Conservation (phyloP, 352 stramenopile species). For the Globisporangium alternatum region DNA sequence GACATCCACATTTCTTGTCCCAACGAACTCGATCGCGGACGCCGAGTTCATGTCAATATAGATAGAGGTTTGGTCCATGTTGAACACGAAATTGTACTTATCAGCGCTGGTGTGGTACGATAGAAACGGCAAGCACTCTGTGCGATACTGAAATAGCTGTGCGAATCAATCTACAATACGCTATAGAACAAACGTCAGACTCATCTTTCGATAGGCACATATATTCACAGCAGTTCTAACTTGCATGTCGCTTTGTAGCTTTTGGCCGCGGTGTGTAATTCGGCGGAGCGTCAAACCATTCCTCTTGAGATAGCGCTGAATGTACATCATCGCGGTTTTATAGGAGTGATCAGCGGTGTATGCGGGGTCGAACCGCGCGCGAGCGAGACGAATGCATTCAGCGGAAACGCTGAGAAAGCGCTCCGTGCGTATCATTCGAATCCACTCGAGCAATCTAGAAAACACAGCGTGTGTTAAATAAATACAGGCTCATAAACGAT, state of each 20-base stretch:
- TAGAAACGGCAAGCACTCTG: not conserved
- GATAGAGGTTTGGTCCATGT: not conserved
- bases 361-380: not conserved
- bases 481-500: too few species aligned
- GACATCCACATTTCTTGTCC: not conserved
- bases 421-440: not conserved
- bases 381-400: not conserved
- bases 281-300: not conserved
- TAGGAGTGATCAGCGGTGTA: not conserved
- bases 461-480: too few species aligned
- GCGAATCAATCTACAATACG: slow-evolving; percentile 1
- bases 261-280: not conserved
- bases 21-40: not conserved
- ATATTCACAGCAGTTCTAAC: not conserved
- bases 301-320: not conserved
- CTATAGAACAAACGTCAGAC: not conserved
- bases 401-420: not conserved
- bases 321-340: not conserved
- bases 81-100: not conserved
- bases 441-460: not conserved
- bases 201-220: too few species aligned
- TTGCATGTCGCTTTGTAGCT: not conserved
- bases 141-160: not conserved
- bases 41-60: not conserved
- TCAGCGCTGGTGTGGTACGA: not conserved